A percentile compares a stretch with the other conserved stretches of the same genome.
Conservation (phyloP, 2,329 filamentous ascomycete species). For the Chaetoscypha palmicola region DNA sequence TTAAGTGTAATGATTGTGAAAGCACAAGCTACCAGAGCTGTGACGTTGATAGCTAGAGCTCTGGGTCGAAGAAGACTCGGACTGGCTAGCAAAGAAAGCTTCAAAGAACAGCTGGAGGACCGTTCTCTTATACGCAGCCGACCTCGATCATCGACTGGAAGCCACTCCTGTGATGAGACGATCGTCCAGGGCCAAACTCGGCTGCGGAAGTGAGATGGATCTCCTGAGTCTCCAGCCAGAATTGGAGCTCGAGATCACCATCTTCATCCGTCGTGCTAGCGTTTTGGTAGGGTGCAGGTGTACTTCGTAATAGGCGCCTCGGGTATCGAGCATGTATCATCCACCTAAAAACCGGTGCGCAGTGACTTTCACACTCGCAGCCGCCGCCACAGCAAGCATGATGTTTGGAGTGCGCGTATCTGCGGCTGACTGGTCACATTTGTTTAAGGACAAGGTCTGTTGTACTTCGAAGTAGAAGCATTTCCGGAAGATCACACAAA, state of each 20-base stretch:
- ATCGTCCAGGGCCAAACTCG: constrained; percentile 20
- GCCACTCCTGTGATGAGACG: constrained; percentile 13
- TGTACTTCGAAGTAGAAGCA: constrained; percentile 1
- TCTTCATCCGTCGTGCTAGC: constrained; percentile 25
- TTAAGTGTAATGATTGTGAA: constrained; percentile 16
- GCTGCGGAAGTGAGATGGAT: constrained; percentile 3
- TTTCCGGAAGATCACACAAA: constrained; percentile 21
- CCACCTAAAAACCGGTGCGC: constrained; percentile 8
- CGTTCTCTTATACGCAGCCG: constrained; percentile 19
- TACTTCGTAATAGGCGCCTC: too few relatives aligned
- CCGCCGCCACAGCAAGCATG: constrained; percentile 14
- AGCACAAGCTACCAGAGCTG: constrained; percentile 42
- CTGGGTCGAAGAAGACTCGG: constrained; percentile 27
- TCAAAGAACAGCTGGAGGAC: constrained; percentile 2
- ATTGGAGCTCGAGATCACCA: too few relatives aligned
- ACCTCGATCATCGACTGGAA: constrained; percentile 1
- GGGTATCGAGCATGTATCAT: constrained; percentile 8
- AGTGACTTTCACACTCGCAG: constrained; percentile 1
- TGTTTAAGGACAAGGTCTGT: neutral
- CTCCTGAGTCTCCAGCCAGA: neutral
- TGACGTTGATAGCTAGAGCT: constrained; percentile 26
- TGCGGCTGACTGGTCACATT: constrained; percentile 2
- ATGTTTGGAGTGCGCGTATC: constrained; percentile 17
- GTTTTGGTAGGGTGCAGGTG: too few relatives aligned
- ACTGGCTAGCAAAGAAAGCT: constrained; percentile 18